Percentiles rank a stretch among this genome's conserved stretches.
phyloP scores from a whole-genome alignment of 2,329 filamentous ascomycete species.

The Boeremia lycopersici region DNA sequence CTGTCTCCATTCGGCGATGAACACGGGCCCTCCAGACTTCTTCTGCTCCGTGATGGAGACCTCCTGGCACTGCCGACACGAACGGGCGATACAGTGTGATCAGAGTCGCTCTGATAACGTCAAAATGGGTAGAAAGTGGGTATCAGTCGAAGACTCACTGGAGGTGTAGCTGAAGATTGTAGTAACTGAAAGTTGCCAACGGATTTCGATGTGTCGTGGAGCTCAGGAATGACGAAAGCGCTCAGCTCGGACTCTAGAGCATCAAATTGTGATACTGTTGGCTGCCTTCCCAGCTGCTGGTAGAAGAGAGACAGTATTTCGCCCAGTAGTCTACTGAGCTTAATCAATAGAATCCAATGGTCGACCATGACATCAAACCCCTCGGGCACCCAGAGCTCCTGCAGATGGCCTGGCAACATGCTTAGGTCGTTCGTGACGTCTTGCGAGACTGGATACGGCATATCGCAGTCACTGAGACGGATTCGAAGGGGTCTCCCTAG shows the following conservation, averaged over 20 bases:
- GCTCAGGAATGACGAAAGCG: background rate
- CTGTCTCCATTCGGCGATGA: constrained; percentile 2
- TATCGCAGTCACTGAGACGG: constrained; percentile 8
- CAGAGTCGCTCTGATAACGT: background rate
- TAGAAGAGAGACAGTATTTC: constrained; percentile 5
- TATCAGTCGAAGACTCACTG: background rate
- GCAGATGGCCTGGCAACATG: background rate
- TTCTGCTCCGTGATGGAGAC: background rate
- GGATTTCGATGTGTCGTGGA: background rate
- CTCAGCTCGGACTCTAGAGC: background rate
- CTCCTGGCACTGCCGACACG: background rate
- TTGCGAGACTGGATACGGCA: constrained; percentile 1
- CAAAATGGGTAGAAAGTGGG: background rate
- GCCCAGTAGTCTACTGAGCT: constrained; percentile 1
- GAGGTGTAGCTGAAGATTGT: constrained; percentile 7
- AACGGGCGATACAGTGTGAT: constrained; percentile 15
- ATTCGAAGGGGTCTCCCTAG: constrained; percentile 9
- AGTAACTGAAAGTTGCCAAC: constrained; percentile 2
- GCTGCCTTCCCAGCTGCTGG: background rate
- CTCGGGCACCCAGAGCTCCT: background rate
- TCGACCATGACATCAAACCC: background rate
- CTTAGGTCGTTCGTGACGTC: constrained; percentile 3
- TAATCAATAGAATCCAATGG: constrained; percentile 1
- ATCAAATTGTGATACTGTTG: background rate
- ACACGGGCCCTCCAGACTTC: constrained; percentile 1